Conservation (phyloP, 805 yeast species). For the Saturnispora besseyi region DNA sequence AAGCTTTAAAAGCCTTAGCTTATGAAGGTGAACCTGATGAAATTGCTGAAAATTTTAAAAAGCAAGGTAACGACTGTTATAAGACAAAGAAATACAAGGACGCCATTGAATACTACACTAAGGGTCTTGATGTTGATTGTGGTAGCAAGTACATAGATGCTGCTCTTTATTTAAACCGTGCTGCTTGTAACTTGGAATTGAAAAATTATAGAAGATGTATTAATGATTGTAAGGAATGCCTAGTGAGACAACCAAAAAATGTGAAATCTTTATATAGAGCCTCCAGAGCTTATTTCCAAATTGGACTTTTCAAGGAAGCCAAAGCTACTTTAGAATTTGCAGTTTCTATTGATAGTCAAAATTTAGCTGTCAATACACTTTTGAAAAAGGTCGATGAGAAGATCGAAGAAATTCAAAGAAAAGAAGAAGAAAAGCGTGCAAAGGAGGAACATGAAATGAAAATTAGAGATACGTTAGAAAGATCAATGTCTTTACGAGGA, state of each 20-base stretch:
- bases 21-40: conserved; percentile 96
- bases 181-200: conserved; percentile 84
- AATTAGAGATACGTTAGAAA: conserved; percentile 36
- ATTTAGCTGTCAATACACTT: conserved; percentile 45
- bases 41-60: conserved; percentile 78
- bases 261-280: conserved; percentile 82
- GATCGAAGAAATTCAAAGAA: conserved; percentile 18
- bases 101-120: conserved; percentile 72
- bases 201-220: conserved; percentile 80
- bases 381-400: conserved; percentile 31
- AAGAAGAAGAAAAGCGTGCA: conserved; percentile 22
- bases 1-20: conserved; percentile 84
- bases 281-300: conserved; percentile 65
- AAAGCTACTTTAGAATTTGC: conserved; percentile 59
- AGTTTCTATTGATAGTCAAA: conserved; percentile 47
- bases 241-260: conserved; percentile 56
- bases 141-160: conserved; percentile 45
- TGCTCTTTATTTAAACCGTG: conserved; percentile 69
- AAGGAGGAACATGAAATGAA: conserved; percentile 33
- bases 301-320: conserved; percentile 68
- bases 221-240: conserved; percentile 71
- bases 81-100: conserved; percentile 59
- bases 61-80: conserved; percentile 87
- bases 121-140: conserved; percentile 68
- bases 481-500: conserved; percentile 57